A percentile compares a stretch with the other conserved stretches of the same genome.
Conservation (phyloP, 331 rosid genomes). For the Telfairia occidentalis region DNA sequence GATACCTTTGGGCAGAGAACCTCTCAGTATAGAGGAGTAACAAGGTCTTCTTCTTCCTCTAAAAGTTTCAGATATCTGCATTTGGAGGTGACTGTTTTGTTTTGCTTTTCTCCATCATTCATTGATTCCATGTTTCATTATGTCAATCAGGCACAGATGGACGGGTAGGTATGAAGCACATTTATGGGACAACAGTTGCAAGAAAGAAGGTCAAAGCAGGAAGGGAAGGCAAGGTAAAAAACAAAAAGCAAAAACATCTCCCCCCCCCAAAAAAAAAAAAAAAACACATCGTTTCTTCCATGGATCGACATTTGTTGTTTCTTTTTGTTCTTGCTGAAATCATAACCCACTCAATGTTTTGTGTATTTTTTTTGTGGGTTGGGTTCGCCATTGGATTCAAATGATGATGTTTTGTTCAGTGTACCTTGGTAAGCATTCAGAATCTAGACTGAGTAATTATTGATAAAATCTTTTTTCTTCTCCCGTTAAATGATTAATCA, state of each 20-base stretch:
- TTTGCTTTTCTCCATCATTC: not conserved
- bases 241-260: conserved; percentile 14
- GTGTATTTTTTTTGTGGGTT: conserved; percentile 13
- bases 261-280: not conserved
- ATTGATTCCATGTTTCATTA: not conserved
- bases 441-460: conserved; percentile 4
- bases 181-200: conserved; percentile 98
- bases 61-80: not conserved
- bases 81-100: not conserved
- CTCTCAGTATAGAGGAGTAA: conserved; percentile 88
- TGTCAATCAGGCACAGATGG: conserved; percentile 70
- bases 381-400: conserved; percentile 32
- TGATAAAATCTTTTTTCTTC: not conserved
- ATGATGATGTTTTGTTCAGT: conserved; percentile 44
- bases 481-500: conserved; percentile 9
- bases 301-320: conserved; percentile 13
- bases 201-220: conserved; percentile 94
- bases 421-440: conserved; percentile 57
- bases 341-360: conserved; percentile 10
- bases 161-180: conserved; percentile 98
- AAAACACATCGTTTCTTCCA: conserved; percentile 5
- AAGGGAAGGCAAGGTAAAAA: conserved; percentile 93
- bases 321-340: conserved; percentile 2
- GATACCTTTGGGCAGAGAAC: conserved; percentile 97
- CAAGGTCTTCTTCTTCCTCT: conserved; percentile 42